A percentile compares a stretch with the other conserved stretches of the same genome.
phyloP scores from a whole-genome alignment of 2,329 filamentous ascomycete species.

The Lachnellula occidentalis region DNA sequence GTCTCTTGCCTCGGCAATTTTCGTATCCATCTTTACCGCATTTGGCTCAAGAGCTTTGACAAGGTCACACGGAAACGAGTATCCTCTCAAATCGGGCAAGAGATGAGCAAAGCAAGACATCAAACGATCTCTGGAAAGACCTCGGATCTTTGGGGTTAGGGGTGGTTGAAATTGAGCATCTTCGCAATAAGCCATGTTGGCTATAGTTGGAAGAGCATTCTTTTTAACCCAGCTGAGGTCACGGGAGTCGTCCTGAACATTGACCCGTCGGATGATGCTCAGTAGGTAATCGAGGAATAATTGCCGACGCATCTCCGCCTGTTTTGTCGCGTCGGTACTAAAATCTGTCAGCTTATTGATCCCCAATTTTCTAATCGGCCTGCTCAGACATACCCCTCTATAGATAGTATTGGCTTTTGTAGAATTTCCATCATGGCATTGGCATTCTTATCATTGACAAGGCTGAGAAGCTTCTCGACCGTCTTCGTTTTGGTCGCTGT shows the following conservation, averaged over 20 bases:
- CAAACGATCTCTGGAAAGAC: constrained; percentile 51
- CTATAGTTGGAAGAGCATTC: constrained; percentile 33
- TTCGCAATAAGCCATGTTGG: constrained; percentile 49
- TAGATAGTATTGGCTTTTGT: constrained; percentile 37
- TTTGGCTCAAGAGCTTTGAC: constrained; percentile 22
- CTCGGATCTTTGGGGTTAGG: constrained; percentile 48
- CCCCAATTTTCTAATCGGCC: not conserved
- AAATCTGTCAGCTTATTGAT: constrained; percentile 1
- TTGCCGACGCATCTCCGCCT: constrained; percentile 28
- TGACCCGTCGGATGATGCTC: constrained; percentile 25
- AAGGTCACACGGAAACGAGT: constrained; percentile 35
- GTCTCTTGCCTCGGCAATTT: constrained; percentile 47
- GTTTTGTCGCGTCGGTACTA: constrained; percentile 19
- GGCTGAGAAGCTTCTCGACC: constrained; percentile 51
- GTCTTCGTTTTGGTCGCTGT: constrained; percentile 81
- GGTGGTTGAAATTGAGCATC: constrained; percentile 36
- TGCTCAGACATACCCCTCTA: constrained; percentile 30
- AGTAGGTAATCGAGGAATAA: constrained; percentile 30
- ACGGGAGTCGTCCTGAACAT: constrained; percentile 17
- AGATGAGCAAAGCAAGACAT: constrained; percentile 54
- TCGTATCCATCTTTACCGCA: constrained; percentile 50
- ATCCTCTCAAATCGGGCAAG: constrained; percentile 48
- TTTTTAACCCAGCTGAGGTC: constrained; percentile 22
- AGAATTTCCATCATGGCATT: constrained; percentile 43
- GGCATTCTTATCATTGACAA: constrained; percentile 24